phyloP scores from a whole-genome alignment of 306 rosid genomes.

The Cucumis hystrix region DNA sequence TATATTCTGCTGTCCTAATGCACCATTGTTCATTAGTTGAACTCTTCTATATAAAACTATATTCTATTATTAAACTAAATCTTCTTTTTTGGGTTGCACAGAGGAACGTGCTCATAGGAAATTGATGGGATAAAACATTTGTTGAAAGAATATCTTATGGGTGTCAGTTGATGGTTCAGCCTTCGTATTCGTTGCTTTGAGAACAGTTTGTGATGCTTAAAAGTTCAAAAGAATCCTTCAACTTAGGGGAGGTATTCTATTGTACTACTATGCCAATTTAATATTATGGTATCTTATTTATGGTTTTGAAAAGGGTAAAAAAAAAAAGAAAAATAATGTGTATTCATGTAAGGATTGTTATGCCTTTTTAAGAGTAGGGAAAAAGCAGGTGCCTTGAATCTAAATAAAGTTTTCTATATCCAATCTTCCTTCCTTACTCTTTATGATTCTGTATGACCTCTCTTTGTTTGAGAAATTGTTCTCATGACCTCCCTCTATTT shows the following conservation, averaged over 20 bases:
- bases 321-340: not conserved
- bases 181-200: not conserved
- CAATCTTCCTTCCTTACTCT: not conserved
- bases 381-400: not conserved
- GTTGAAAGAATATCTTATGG: not conserved
- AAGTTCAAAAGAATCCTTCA: not conserved
- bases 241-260: not conserved
- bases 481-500: not conserved
- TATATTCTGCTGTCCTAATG: not conserved
- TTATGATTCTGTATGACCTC: not conserved
- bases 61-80: not conserved
- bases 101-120: not conserved
- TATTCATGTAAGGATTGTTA: not conserved
- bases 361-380: not conserved
- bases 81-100: not conserved
- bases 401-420: not conserved
- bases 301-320: not conserved
- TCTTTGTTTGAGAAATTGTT: not conserved
- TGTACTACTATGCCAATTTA: not conserved
- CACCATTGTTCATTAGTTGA: not conserved
- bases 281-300: not conserved
- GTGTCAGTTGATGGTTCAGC: not conserved
- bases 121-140: not conserved
- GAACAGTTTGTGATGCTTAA: not conserved
- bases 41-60: not conserved